Base-by-base conservation (phyloP, 495 filamentous ascomycete genomes). In the Hypoxylon subgilvum region DNA sequence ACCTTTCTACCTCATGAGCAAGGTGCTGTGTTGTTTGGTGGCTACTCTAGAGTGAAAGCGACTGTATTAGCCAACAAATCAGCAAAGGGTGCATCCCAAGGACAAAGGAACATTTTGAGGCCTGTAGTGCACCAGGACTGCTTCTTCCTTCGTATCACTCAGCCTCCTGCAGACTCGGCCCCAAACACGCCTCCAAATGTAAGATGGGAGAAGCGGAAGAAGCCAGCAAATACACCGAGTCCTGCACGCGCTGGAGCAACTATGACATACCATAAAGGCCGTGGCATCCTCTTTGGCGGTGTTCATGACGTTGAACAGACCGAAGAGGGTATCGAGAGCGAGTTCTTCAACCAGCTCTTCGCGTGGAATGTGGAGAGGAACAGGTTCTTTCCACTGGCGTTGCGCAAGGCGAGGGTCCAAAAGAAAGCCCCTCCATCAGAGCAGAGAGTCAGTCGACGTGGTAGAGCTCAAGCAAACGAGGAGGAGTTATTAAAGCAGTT, bases 311-410 rank as follows among this genome's bases (percentile, higher is more conserved):
- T 96, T 1, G 92, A 96, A 67, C 82, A 96, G 67, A 95, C 82
- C 57, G 94, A 98, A 67, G 94, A 98, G 72, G 91, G 89, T 8
- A 92, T 98, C 31, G 91, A 97, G 13, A 94, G 89, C 66, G 90
- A 96, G 65, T 98, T 98, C 73, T 97, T 97, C 70, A 90, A 96
- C 66, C 79, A 82, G 25, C 69, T 97, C 14, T 93, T 86, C 65
- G 89, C 90, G 14, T 97, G 91, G 90, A 96, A 92, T 58, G 87
- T 92, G 17, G 94, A 98, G 56, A 82, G 92, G 32, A 98, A 98
- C 57, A 82, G 94, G 7, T 98, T 94, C 72, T 96, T 97, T 72
- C 88, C 85, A 6, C 74, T 97, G 40, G 75, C 73, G n/a, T 74
- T 97, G 35, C 79, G 91, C 31, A 88, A 89, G 56, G 82, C 91